Evolutionary conservation across 176 grass and related monocot species (phyloP).

Genomic region (Elymus sibiricus): DNA sequence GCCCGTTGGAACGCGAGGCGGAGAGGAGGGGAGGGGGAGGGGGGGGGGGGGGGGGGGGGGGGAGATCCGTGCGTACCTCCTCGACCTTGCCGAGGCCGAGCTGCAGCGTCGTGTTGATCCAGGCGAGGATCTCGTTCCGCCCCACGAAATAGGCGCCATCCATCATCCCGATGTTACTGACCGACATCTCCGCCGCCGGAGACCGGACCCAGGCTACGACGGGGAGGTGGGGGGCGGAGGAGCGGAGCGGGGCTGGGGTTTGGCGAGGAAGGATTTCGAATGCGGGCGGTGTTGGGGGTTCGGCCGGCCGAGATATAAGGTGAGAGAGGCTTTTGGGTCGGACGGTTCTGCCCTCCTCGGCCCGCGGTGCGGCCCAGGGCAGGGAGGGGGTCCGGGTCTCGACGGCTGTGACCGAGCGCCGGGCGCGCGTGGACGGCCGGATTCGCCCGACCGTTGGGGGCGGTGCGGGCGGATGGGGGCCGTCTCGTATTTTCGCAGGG

Average conservation of each 20-base stretch:
- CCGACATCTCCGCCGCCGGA: slow-evolving; percentile 49
- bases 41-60: not conserved
- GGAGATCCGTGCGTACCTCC: slow-evolving; percentile 45
- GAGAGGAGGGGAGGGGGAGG: not conserved
- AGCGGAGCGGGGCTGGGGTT: not conserved
- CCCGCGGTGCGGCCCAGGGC: not conserved
- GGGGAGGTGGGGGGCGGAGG: not conserved
- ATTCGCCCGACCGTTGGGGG: slow-evolving; percentile 1
- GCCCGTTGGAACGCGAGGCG: not conserved
- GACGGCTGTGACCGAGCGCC: not conserved
- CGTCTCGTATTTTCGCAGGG: not conserved
- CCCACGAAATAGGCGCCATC: slow-evolving; percentile 97
- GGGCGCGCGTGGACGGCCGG: not conserved
- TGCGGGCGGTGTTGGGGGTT: not conserved
- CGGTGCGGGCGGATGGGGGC: not conserved
- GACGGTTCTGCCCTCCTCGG: slow-evolving; percentile 21
- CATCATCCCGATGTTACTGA: slow-evolving; percentile 90
- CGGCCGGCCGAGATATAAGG: not conserved
- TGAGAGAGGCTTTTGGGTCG: not conserved
- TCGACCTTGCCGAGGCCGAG: slow-evolving; percentile 93
- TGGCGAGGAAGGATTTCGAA: slow-evolving; percentile 29
- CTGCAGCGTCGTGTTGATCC: slow-evolving; percentile 96
- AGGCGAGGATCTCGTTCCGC: slow-evolving; percentile 88
- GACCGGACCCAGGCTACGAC: not conserved
- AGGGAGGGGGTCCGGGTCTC: not conserved